Percentiles rank a stretch among this genome's conserved stretches.
phyloP scores from a whole-genome alignment of 2,329 filamentous ascomycete genomes.

The Orbilia blumenaviensis region DNA sequence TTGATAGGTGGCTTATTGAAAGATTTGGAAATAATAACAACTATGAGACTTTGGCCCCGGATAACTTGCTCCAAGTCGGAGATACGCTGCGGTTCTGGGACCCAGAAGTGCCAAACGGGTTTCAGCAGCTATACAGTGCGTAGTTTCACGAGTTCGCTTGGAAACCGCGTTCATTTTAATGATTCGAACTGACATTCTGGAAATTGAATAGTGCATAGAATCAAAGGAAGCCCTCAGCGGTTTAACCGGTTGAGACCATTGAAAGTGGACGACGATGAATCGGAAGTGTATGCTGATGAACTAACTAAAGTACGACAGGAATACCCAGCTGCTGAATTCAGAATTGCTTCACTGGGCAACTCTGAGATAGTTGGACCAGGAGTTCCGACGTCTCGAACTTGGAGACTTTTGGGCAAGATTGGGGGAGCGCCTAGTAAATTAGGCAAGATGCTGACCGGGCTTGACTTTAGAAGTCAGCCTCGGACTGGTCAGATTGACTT shows the following conservation, averaged over 20 bases:
- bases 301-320: slow-evolving; percentile 2
- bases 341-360: slow-evolving; percentile 16
- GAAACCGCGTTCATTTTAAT: not conserved
- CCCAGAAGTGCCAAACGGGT: not conserved
- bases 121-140: slow-evolving; percentile 33
- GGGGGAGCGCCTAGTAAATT: slow-evolving; percentile 14
- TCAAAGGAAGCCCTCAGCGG: slow-evolving; percentile 10
- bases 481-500: not conserved
- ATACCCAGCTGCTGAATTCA: slow-evolving; percentile 34
- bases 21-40: slow-evolving; percentile 21
- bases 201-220: slow-evolving; percentile 7
- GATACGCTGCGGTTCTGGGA: slow-evolving; percentile 40
- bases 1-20: slow-evolving; percentile 28
- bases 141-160: not conserved
- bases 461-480: not conserved
- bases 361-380: slow-evolving; percentile 28
- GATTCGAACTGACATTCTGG: not conserved
- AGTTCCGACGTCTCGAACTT: not conserved
- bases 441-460: not conserved
- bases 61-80: slow-evolving; percentile 9
- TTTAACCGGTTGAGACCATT: slow-evolving; percentile 23
- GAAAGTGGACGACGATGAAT: not conserved
- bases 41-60: slow-evolving; percentile 11
- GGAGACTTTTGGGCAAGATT: not conserved
- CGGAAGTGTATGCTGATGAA: not conserved